A percentile compares a stretch with the other conserved stretches of the same genome.
phyloP scores from a whole-genome alignment of 1,139 yeast species.

The Pichia sp. region DNA sequence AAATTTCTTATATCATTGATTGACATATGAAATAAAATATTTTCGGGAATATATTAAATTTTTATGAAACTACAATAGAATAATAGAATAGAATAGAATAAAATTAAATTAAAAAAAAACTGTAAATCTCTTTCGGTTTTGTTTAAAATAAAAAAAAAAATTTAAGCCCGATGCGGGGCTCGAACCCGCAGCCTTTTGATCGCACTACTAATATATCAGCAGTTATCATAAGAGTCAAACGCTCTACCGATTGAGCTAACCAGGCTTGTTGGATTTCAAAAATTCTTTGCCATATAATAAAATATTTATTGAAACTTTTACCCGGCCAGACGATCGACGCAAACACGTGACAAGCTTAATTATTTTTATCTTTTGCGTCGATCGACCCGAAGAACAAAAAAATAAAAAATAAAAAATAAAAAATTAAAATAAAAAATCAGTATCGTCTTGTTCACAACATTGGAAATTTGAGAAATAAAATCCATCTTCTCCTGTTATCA shows the following conservation, averaged over 20 bases:
- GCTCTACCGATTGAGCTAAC: conserved; percentile 35
- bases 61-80: too few relatives aligned
- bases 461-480: too few relatives aligned
- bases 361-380: background rate
- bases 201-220: conserved; percentile 1
- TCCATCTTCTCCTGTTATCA: too few relatives aligned
- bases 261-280: conserved; percentile 13
- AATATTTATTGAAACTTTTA: background rate
- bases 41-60: too few relatives aligned
- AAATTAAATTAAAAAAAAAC: too few relatives aligned
- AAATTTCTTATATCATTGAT: background rate
- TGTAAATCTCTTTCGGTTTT: too few relatives aligned
- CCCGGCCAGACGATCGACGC: background rate
- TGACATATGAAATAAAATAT: too few relatives aligned
- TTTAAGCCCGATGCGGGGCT: conserved; percentile 30
- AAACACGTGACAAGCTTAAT: background rate
- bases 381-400: too few relatives aligned
- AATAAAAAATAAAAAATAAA: too few relatives aligned
- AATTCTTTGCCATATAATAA: background rate
- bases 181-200: conserved; percentile 38
- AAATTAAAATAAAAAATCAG: too few relatives aligned
- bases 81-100: too few relatives aligned
- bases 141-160: conserved; percentile 1
- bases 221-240: conserved; percentile 30
- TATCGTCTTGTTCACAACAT: too few relatives aligned